Percentiles rank a stretch among this genome's conserved stretches.
phyloP scores from a whole-genome alignment of 23 red algal species.

The Gracilaria caudata region DNA sequence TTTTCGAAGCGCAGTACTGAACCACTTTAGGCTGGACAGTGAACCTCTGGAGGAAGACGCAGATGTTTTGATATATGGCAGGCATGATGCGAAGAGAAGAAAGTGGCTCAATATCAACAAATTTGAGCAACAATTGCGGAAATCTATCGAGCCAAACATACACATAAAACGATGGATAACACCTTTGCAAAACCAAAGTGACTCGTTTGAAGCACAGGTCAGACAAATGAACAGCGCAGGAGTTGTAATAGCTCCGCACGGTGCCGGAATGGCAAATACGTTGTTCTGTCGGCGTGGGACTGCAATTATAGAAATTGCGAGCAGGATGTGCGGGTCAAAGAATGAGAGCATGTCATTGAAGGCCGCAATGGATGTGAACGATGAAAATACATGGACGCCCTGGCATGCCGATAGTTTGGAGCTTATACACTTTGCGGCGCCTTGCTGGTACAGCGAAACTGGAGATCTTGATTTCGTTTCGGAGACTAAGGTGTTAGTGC shows the following conservation, averaged over 20 bases:
- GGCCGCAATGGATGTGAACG: constrained; percentile 26
- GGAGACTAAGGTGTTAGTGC: constrained; percentile 18
- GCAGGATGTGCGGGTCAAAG: constrained; percentile 5
- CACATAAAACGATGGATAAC: constrained; percentile 4
- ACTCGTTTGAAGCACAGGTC: constrained; percentile 32
- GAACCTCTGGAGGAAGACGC: neutral
- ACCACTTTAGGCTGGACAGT: constrained; percentile 9
- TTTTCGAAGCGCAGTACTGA: constrained; percentile 27
- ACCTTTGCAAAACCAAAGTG: neutral
- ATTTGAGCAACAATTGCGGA: constrained; percentile 5
- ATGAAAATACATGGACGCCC: constrained; percentile 46
- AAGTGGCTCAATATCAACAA: constrained; percentile 19
- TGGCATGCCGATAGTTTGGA: constrained; percentile 51
- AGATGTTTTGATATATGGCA: constrained; percentile 21
- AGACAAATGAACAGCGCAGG: constrained; percentile 28
- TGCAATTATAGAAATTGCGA: constrained; percentile 35
- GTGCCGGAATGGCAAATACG: constrained; percentile 46
- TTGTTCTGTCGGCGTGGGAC: constrained; percentile 13
- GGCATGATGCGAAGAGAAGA: constrained; percentile 25
- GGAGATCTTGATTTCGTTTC: constrained; percentile 28
- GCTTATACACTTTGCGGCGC: constrained; percentile 32
- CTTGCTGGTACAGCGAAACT: constrained; percentile 20
- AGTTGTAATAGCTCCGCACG: constrained; percentile 36
- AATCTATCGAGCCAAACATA: neutral
- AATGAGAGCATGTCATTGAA: neutral